Evolutionary conservation across 768 basidiomycete genomes (phyloP).

Genomic region (Cystobasidium ongulense): DNA sequence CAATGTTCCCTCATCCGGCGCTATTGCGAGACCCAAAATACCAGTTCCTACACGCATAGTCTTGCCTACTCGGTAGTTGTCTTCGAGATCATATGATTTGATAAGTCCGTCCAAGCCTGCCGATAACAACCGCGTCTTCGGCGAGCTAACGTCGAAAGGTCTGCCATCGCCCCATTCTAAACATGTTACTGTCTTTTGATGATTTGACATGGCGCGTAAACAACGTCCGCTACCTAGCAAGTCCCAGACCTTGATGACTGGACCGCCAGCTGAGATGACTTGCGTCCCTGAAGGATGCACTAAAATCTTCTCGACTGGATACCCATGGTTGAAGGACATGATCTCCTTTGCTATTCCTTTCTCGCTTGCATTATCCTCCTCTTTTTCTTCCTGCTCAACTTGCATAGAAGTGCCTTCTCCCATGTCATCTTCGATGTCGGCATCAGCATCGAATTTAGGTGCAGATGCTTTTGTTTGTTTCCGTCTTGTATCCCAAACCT

Average conservation of each 20-base stretch:
- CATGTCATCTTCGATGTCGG: not conserved
- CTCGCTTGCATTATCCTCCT: constrained; percentile 1
- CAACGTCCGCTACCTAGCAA: constrained; percentile 63
- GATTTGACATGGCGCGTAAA: constrained; percentile 83
- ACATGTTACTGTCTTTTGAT: constrained; percentile 93
- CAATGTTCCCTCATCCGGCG: constrained; percentile 93
- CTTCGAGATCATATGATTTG: constrained; percentile 89
- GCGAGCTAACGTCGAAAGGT: constrained; percentile 53
- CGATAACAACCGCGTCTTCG: constrained; percentile 67
- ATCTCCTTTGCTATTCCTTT: constrained; percentile 12
- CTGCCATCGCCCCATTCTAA: constrained; percentile 52
- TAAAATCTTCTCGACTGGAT: constrained; percentile 83
- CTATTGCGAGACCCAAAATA: constrained; percentile 77
- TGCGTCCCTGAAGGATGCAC: constrained; percentile 79
- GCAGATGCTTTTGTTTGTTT: constrained; percentile 36
- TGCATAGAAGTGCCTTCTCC: constrained; percentile 5
- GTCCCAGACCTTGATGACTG: constrained; percentile 92
- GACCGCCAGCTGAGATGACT: constrained; percentile 76
- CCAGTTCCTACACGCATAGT: constrained; percentile 98
- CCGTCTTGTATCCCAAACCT: constrained; percentile 70
- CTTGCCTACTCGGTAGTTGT: constrained; percentile 84
- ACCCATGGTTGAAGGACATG: constrained; percentile 45
- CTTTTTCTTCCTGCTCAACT: constrained; percentile 41
- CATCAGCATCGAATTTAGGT: constrained; percentile 37
- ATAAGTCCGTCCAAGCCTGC: constrained; percentile 95